phyloP scores from a whole-genome alignment of 73 alveolate genomes.

The Uronychia binucleata region DNA sequence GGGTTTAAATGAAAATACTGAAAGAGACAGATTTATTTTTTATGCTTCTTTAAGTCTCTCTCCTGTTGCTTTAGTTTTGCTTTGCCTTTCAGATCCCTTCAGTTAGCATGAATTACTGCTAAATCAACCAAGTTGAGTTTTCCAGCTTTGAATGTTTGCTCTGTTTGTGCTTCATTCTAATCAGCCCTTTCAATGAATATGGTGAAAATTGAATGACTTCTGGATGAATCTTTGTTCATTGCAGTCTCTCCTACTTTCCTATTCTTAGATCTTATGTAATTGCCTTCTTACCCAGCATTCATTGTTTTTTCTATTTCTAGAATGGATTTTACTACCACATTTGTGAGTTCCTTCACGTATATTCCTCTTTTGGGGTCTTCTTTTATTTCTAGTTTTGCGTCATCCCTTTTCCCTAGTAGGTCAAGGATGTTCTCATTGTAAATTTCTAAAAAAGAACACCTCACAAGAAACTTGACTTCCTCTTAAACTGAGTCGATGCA shows the following conservation, averaged over 20 bases:
- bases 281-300: conserved; percentile 72
- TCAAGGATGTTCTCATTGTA: conserved; percentile 97
- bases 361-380: conserved; percentile 91
- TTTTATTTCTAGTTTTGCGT: conserved; percentile 79
- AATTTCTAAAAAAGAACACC: conserved; percentile 92
- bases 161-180: conserved; percentile 75
- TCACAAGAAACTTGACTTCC: conserved; percentile 74
- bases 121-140: conserved; percentile 92
- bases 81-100: conserved; percentile 86
- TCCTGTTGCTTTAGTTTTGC: conserved; percentile 78
- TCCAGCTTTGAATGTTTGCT: conserved; percentile 87
- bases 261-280: conserved; percentile 76
- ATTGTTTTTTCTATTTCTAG: conserved; percentile 86
- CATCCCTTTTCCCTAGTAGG: conserved; percentile 63
- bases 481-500: conserved; percentile 42
- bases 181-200: conserved; percentile 89
- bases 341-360: conserved; percentile 83
- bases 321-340: conserved; percentile 77
- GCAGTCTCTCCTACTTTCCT: conserved; percentile 88
- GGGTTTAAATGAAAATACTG: too few species aligned
- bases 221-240: conserved; percentile 90
- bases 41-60: conserved; percentile 90
- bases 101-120: conserved; percentile 93
- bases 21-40: conserved; percentile 74
- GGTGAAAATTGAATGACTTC: conserved; percentile 94